Conservation (phyloP, 2,329 filamentous ascomycete genomes). For the Diaporthe amygdali region DNA sequence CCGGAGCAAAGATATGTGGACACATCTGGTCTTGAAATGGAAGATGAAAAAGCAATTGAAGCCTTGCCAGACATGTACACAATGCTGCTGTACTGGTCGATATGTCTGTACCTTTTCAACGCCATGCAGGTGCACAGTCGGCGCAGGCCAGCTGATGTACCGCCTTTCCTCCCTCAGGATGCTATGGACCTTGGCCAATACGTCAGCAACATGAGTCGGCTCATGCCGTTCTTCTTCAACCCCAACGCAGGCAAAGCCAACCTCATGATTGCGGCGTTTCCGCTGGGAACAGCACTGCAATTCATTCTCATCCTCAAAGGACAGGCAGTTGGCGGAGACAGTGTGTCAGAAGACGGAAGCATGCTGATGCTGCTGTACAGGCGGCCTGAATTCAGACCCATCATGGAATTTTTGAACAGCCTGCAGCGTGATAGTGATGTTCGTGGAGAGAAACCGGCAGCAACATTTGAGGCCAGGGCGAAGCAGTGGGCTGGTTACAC, state of each 20-base stretch:
- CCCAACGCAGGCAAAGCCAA: constrained; percentile 25
- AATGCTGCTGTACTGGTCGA: constrained; percentile 27
- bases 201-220: constrained; percentile 23
- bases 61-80: constrained; percentile 28
- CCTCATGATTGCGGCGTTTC: not conserved
- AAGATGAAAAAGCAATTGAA: constrained; percentile 21
- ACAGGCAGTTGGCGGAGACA: not conserved
- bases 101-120: constrained; percentile 29
- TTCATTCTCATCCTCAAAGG: not conserved
- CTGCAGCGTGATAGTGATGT: not conserved
- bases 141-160: not conserved
- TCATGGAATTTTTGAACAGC: constrained; percentile 1
- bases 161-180: not conserved
- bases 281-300: constrained; percentile 2
- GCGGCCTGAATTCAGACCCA: constrained; percentile 3
- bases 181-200: constrained; percentile 23
- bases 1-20: constrained; percentile 19
- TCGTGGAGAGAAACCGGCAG: not conserved
- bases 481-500: constrained; percentile 8
- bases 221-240: constrained; percentile 28
- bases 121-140: constrained; percentile 20
- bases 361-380: not conserved
- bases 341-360: not conserved
- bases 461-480: not conserved
- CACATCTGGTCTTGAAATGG: not conserved